Base-by-base conservation (phyloP, 106 monocot species). In the Apostasia ramifera region DNA sequence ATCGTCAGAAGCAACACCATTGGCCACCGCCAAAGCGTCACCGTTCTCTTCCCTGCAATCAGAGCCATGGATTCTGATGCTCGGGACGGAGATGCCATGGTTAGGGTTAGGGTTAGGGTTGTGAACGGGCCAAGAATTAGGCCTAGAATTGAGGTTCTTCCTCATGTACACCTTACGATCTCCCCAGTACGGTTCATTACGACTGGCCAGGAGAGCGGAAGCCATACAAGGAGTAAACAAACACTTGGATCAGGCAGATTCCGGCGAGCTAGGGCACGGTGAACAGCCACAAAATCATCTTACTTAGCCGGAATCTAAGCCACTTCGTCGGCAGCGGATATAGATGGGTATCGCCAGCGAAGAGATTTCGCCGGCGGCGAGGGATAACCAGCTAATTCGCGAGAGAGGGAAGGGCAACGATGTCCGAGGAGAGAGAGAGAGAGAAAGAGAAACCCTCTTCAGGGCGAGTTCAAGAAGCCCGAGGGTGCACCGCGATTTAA, bases 121-220 rank as follows among this genome's bases (percentile, higher is more conserved):
- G 66, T 71, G 70, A 41, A 47, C 53, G 13, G 59, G 57, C 13
- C 57, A 67, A 42, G 74, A 59, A 74, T 70, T 58, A 26, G 57
- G 79, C 61, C 70, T 83, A 55, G 74, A 65, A 47, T 69, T 78
- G 26, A 83, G 81, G 81, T 47, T 65, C 59, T 80, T 82, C 76
- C 77, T 84, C 82, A 78, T 84, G 60, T 80, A 88, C 57, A 80
- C 85, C 66, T 84, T 71, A 47, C 8, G 72, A 47, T 84, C 91
- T 44, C 71, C 81, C 84, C 86, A 91, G 77, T 55, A 71, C 38
- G 77, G 83, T 77, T 86, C 86, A 86, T 91, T 84, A 40, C 84
- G 76, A 44, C 78, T 72, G 53, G 80, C 79, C 15, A 91, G 81
- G 58, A 92, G 57, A 58, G 91, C 91, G 62, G 85, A 83, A 61